Evolutionary conservation across 495 filamentous ascomycete species (phyloP), one percentile per base, ranked within the genome.

Genomic region (Terfezia claveryi): DNA sequence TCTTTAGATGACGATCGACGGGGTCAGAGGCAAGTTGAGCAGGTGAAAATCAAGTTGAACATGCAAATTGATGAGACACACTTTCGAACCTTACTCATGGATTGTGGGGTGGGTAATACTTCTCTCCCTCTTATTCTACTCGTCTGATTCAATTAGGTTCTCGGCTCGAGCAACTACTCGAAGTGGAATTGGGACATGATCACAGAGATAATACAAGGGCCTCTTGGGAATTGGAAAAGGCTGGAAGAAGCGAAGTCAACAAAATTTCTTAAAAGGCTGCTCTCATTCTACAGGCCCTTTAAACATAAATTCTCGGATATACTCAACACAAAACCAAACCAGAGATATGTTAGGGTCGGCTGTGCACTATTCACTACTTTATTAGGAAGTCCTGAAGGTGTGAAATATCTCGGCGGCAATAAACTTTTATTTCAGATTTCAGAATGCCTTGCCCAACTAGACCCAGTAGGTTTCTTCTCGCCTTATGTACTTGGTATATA

Each of bases 181-280:
- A 98, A 98, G 63, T 98, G 91, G 91, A 86, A 91, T 60, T 98
- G 91, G 91, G 84, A 93, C 59, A 70, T 92, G 27, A 85, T 98
- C 46, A 76, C 85, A 55, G 79, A 81, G 60, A 78, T 96, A 37
- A 87, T 98, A 49, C 92, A 98, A 64, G 92, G 92, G 0, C 91
- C 91, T 5, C 67, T 98, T 38, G 79, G 82, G n/a, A 94, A 89
- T 61, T 77, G 87, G 7, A 94, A 93, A 66, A 76, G 91, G 46
- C 74, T 96, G 10, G 86, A 94, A 60, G 92, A 98, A 65, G 88
- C 89, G 3, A 92, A 89, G 65, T 84, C 79, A 23, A 88, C 85
- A 8, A 96, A 94, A 61, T 96, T 96, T 64, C 79, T 94, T 60
- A 94, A 96, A 68, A 76, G 92, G 2, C 76, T 98, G 51, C 77